Base-by-base conservation (phyloP, 129 eudicot genomes). In the Chrysanthemum seticuspe region DNA sequence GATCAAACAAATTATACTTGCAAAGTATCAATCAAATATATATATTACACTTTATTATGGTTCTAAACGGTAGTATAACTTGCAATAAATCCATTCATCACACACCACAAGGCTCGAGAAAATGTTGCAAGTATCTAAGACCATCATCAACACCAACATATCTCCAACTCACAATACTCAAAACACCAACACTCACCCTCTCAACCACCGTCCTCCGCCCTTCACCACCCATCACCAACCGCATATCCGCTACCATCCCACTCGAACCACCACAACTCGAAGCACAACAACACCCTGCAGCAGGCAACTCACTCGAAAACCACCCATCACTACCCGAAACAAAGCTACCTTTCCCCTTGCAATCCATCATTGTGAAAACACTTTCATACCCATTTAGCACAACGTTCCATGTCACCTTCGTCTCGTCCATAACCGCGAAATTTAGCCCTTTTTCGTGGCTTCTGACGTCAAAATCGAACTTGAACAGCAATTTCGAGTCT, bases 121-220 rank as follows among this genome's bases (percentile, higher is more conserved):
- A 91, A 84, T 87, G 95, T 48, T 91, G 91, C 83, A 91, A 80
- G 40, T 91, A 91, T 62, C 87, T 77, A 40, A 85, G 84, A 31
- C 76, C 86, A 82, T 91, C 97, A 62, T 88, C 95, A 3, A 91
- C 74, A 51, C 84, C 34, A 29, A 84, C 86, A 79, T 88, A 84
- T n/a, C 97, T 86, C 97, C 96, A 91, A 77, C 84, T 86, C 23
- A 77, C 68, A 2, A 88, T 52, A 64, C 85, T 88, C 96, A 91
- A 62, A 14, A 91, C 79, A 68, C 96, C 91, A 3, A 88, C 86
- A 60, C 85, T 76, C 40, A 88, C 80, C 73, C 79, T 84, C 65
- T 89, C 87, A 72, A 81, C 86, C 85, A 62, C 81, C 87, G 11
- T 79, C 76, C n/a, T 76, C 70, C 81, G 65, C 34, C 79, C 79